phyloP scores from a whole-genome alignment of 2,329 filamentous ascomycete species.

The Colletotrichum sojae region DNA sequence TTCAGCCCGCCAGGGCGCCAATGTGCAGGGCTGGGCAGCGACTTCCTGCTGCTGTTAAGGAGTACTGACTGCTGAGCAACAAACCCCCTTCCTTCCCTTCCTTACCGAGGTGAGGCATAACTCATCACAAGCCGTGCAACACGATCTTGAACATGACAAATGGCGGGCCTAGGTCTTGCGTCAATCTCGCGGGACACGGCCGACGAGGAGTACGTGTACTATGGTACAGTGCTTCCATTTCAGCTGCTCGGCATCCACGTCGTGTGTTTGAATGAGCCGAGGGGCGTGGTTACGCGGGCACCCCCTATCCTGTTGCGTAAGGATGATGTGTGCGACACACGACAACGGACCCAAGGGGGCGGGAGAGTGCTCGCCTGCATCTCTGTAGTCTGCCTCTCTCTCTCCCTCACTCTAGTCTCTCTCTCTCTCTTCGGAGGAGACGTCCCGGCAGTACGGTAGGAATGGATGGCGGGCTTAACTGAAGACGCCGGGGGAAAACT shows the following conservation, averaged over 20 bases:
- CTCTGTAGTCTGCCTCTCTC: too few relatives aligned
- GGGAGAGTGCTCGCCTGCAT: background rate
- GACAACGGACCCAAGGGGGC: background rate
- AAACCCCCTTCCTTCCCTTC: too few relatives aligned
- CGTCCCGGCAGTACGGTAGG: constrained; percentile 18
- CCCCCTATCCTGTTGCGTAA: constrained; percentile 7
- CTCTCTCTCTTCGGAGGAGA: background rate
- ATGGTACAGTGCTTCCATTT: constrained; percentile 2
- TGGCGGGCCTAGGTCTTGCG: constrained; percentile 15
- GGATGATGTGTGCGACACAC: too few relatives aligned
- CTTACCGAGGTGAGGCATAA: too few relatives aligned
- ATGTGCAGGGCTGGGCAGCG: too few relatives aligned
- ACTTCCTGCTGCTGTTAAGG: too few relatives aligned
- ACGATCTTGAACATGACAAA: constrained; percentile 13
- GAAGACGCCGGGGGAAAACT: background rate
- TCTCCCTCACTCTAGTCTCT: background rate
- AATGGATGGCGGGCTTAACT: constrained; percentile 6
- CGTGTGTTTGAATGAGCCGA: background rate
- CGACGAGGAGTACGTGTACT: background rate
- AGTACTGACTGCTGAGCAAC: too few relatives aligned
- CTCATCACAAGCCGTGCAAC: background rate
- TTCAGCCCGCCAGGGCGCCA: background rate
- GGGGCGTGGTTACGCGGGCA: constrained; percentile 6
- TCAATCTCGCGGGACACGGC: constrained; percentile 16
- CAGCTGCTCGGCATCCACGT: background rate